Evolutionary conservation across 2,329 filamentous ascomycete species (phyloP).

Genomic region (Leptographium lundbergii): DNA sequence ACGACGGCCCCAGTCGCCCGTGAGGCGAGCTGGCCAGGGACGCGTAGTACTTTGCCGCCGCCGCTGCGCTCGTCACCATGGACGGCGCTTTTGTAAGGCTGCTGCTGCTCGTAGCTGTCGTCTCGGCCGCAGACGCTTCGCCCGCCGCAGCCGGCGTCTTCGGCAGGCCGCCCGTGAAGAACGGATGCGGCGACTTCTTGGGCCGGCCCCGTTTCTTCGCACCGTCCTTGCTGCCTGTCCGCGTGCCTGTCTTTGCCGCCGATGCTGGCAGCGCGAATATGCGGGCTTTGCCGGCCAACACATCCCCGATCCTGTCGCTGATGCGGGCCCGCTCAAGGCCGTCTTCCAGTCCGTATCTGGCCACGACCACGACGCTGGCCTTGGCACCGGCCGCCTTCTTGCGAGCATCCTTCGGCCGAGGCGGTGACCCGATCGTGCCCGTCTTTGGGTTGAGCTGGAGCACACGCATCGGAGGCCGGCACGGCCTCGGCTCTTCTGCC

Average conservation of each 20-base stretch:
- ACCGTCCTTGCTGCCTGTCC: not conserved
- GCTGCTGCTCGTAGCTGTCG: not conserved
- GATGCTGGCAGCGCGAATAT: not conserved
- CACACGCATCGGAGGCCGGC: constrained; percentile 15
- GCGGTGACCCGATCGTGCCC: constrained; percentile 49
- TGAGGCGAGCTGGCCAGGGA: constrained; percentile 42
- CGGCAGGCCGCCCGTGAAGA: constrained; percentile 48
- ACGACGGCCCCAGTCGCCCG: constrained; percentile 15
- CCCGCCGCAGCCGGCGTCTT: constrained; percentile 1
- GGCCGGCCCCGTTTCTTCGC: not conserved
- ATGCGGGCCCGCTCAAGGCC: constrained; percentile 1
- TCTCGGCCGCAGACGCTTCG: not conserved
- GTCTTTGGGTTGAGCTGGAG: constrained; percentile 46
- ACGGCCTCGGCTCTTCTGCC: too few relatives aligned
- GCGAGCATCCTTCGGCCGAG: constrained; percentile 23
- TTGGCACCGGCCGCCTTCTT: constrained; percentile 1
- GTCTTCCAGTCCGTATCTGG: constrained; percentile 6
- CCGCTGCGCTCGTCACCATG: constrained; percentile 11
- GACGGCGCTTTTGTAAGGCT: not conserved
- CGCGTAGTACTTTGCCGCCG: constrained; percentile 29
- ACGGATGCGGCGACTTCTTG: constrained; percentile 38
- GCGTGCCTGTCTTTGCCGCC: not conserved
- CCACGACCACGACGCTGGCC: not conserved
- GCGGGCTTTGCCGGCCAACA: not conserved
- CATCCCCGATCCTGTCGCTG: constrained; percentile 2